Percentiles rank a stretch among this genome's conserved stretches.
phyloP scores from a whole-genome alignment of 169 alveolate species.

The Amoebophrya sp. region DNA sequence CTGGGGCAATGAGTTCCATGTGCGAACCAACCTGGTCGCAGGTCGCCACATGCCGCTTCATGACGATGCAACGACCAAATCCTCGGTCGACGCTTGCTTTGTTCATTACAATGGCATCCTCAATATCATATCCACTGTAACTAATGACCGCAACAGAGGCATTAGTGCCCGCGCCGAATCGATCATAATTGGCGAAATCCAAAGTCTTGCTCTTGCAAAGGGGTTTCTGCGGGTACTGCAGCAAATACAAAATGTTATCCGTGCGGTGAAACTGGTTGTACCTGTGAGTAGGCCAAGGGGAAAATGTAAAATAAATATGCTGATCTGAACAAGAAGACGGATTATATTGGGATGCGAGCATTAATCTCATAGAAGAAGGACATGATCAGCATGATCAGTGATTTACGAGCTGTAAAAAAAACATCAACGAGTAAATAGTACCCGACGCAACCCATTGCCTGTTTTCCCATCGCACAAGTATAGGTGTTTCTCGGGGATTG shows the following conservation, averaged over 20 bases:
- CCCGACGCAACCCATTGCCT: constrained; percentile 98
- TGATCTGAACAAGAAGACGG: not conserved
- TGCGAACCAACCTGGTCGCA: not conserved
- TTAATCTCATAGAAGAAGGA: too few relatives aligned
- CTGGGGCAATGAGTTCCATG: not conserved
- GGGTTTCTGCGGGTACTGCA: constrained; percentile 97
- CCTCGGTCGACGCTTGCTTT: constrained; percentile 98
- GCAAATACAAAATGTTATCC: constrained; percentile 51
- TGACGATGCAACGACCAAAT: constrained; percentile 70
- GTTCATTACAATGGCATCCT: constrained; percentile 97
- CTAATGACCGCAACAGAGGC: constrained; percentile 99
- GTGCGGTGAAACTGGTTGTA: not conserved
- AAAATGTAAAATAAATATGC: not conserved
- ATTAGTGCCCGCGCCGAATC: constrained; percentile 98
- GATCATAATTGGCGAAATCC: constrained; percentile 89
- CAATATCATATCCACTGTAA: constrained; percentile 98
- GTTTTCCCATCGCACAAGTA: constrained; percentile 99
- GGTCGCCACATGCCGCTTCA: constrained; percentile 64
- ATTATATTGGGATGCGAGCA: too few relatives aligned
- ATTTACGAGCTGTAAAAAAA: not conserved
- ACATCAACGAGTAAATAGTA: too few relatives aligned
- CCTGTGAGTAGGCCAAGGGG: too few relatives aligned
- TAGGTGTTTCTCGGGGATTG: constrained; percentile 99
- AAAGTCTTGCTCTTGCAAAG: constrained; percentile 93
- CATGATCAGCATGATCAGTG: too few relatives aligned